Base-by-base conservation (phyloP, 345 rosid species). In the Boechera retrofracta region DNA sequence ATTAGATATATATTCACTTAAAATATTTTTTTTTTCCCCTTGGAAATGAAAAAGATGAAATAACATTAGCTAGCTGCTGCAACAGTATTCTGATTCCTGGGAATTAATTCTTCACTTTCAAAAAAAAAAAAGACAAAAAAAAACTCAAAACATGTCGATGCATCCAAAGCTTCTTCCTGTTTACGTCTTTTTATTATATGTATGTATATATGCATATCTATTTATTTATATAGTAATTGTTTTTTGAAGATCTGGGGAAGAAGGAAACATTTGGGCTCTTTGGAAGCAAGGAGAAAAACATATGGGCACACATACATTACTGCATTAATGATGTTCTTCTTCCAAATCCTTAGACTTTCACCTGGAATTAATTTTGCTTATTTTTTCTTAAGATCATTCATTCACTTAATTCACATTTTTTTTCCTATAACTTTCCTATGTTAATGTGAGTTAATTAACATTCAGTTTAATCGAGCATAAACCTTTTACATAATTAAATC, bases 191-290 rank as follows among this genome's bases (percentile, higher is more conserved):
- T 61, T 3, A 61, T 5, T 69, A 31, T 51, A 29, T 49, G 3
- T 24, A 18, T 71, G 7, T 45, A 18, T 58, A 16, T 24, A 18
- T 71, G 7, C 32, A 18, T 58, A 16, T 47, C 2, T 31, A 9
- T 61, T n/a, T 68, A 51, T 2, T 38, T 11, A 59, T 7, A 10
- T 35, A 67, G 35, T 38, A 28, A 44, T 1, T 51, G 55, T 78
- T 77, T 39, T 72, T 59, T 41, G 74, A 59, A 67, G 73, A 66
- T 59, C 60, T 65, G 67, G 45, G 77, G 66, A 45, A 61, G 82
- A 45, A 61, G 82, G 85, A 80, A 64, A 85, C 87, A 84, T 85
- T 87, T 83, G 88, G 91, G 91, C 91, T 85, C 88, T 84, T 77
- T 45, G 56, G 85, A 74, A 83, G 59, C 83, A 75, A 59, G 48